These are phyloP conservation scores for Carex kokanica DNA, from an alignment of 176 grass and related monocot genomes.

Conservation along the genomic window DNA sequence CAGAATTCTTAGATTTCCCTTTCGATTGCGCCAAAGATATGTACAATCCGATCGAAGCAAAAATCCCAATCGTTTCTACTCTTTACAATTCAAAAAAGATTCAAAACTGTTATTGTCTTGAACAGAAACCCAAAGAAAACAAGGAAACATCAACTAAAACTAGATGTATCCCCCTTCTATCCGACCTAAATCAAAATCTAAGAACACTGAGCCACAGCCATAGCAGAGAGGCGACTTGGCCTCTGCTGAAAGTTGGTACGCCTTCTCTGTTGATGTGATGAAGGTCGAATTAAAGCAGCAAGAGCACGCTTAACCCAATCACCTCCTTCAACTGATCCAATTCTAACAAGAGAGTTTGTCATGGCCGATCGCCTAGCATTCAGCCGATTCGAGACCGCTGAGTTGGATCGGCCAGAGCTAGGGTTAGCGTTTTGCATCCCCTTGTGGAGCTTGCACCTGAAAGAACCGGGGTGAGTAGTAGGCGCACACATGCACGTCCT, in stretches of 20 bases:
- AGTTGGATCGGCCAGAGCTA: background rate
- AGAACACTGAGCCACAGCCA: conserved; percentile 25
- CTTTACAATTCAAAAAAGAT: conserved; percentile 20
- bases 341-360: conserved; percentile 59
- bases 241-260: conserved; percentile 32
- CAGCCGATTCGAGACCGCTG: conserved; percentile 17
- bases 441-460: conserved; percentile 57
- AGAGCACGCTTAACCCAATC: conserved; percentile 48
- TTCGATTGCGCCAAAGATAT: conserved; percentile 28
- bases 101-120: conserved; percentile 16
- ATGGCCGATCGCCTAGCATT: conserved; percentile 47
- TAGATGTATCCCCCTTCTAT: conserved; percentile 6
- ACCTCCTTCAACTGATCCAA: conserved; percentile 52
- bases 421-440: background rate
- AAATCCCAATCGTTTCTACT: conserved; percentile 14
- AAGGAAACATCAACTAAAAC: conserved; percentile 27
- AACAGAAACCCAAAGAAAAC: background rate
- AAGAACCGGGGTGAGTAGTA: conserved; percentile 62
- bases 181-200: conserved; percentile 18
- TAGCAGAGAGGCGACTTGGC: conserved; percentile 42
- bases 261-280: conserved; percentile 44
- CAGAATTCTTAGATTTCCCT: conserved; percentile 24
- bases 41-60: conserved; percentile 30
- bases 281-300: conserved; percentile 43
- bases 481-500: conserved; percentile 57